Conservation (phyloP, 495 filamentous ascomycete genomes). For the Aspergillus funiculosus region DNA sequence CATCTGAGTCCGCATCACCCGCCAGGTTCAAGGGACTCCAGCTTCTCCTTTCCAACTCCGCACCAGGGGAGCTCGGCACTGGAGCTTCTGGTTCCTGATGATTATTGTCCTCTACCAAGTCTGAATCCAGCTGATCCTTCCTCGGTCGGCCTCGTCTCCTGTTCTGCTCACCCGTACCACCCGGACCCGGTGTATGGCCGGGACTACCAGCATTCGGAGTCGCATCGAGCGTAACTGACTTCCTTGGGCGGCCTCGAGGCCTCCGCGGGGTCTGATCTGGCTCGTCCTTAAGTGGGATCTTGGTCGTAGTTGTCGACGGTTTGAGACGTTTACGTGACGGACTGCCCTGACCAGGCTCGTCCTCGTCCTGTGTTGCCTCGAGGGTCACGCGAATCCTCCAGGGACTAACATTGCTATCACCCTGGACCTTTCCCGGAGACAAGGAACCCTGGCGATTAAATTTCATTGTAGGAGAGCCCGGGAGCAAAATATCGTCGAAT, state of each 20-base stretch:
- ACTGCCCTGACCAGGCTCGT: slow-evolving; percentile 27
- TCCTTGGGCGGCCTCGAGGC: slow-evolving; percentile 42
- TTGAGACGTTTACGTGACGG: slow-evolving; percentile 34
- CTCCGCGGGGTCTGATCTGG: slow-evolving; percentile 34
- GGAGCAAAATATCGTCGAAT: slow-evolving; percentile 44
- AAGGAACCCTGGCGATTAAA: slow-evolving; percentile 30
- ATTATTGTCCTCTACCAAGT: slow-evolving; percentile 13
- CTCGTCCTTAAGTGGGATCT: slow-evolving; percentile 50
- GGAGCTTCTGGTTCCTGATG: slow-evolving; percentile 12
- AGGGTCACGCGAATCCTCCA: slow-evolving; percentile 56
- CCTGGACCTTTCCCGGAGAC: slow-evolving; percentile 34
- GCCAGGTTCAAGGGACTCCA: slow-evolving; percentile 28
- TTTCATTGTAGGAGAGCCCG: slow-evolving; percentile 36
- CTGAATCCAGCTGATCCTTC: slow-evolving; percentile 29
- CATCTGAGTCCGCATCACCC: slow-evolving; percentile 17
- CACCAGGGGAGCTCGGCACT: slow-evolving; percentile 3
- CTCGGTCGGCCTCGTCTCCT: slow-evolving; percentile 37
- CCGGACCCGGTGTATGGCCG: slow-evolving; percentile 30
- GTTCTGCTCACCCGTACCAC: slow-evolving; percentile 22
- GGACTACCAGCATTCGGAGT: slow-evolving; percentile 36
- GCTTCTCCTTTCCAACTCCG: slow-evolving; percentile 13
- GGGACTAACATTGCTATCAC: slow-evolving; percentile 42
- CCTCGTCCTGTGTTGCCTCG: slow-evolving; percentile 50
- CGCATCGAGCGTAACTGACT: slow-evolving; percentile 32
- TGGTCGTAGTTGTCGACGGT: slow-evolving; percentile 44